These are phyloP conservation scores for Rugonectria rugulosa DNA, from an alignment of 2,329 filamentous ascomycete genomes.

Conservation along the genomic window DNA sequence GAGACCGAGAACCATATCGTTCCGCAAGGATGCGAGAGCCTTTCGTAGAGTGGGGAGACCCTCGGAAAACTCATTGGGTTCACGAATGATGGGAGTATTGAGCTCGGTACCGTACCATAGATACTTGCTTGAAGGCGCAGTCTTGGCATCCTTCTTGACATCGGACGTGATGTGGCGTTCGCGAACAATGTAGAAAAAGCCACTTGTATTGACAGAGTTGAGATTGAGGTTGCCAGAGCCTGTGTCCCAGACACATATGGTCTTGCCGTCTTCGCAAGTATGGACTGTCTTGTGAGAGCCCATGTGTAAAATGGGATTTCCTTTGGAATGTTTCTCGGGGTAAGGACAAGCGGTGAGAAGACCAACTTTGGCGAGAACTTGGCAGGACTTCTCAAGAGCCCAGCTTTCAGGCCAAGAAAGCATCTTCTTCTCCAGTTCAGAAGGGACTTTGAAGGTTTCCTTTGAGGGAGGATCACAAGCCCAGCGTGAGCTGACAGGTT, in stretches of 20 bases:
- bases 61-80: slow-evolving; percentile 25
- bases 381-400: slow-evolving; percentile 31
- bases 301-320: slow-evolving; percentile 13
- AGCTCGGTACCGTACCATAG: slow-evolving; percentile 38
- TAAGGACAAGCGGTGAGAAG: slow-evolving; percentile 29
- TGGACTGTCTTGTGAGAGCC: slow-evolving; percentile 19
- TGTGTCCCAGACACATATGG: slow-evolving; percentile 32
- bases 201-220: slow-evolving; percentile 6
- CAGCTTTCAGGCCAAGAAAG: slow-evolving; percentile 1
- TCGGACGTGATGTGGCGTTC: slow-evolving; percentile 34
- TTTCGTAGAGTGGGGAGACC: slow-evolving; percentile 31
- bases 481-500: slow-evolving; percentile 22
- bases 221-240: neutral
- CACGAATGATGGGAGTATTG: slow-evolving; percentile 35
- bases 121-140: slow-evolving; percentile 28
- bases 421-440: neutral
- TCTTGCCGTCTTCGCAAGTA: slow-evolving; percentile 14
- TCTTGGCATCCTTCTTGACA: slow-evolving; percentile 20
- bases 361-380: slow-evolving; percentile 28
- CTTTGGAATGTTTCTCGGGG: neutral
- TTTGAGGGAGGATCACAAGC: slow-evolving; percentile 18
- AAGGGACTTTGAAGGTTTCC: slow-evolving; percentile 5
- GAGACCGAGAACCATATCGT: slow-evolving; percentile 32
- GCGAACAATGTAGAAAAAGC: slow-evolving; percentile 33
- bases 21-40: slow-evolving; percentile 27